A percentile compares a stretch with the other conserved stretches of the same genome.
These are phyloP conservation scores for Serendipita sp. DNA, from an alignment of 1,284 basidiomycete genomes.

Conservation along the genomic window DNA sequence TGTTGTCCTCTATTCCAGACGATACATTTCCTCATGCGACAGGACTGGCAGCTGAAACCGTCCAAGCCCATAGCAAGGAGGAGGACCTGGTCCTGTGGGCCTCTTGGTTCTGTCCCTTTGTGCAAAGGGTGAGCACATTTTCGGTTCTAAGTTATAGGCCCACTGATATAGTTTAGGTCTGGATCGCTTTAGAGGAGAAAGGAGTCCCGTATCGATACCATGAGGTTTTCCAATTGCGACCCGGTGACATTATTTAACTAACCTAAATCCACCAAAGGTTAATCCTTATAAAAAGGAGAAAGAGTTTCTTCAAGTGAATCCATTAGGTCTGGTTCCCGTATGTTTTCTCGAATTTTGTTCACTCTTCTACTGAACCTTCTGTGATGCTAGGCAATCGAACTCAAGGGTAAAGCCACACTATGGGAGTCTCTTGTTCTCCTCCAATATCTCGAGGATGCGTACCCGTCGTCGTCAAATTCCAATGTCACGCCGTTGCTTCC, in stretches of 20 bases:
- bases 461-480: constrained; percentile 15
- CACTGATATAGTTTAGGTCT: constrained; percentile 17
- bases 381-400: constrained; percentile 29
- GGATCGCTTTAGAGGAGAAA: constrained; percentile 54
- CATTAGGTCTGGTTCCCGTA: constrained; percentile 49
- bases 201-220: constrained; percentile 49
- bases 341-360: background rate
- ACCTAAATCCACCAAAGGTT: constrained; percentile 25
- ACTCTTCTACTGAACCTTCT: background rate
- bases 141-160: background rate
- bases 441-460: constrained; percentile 49
- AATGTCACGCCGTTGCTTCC: constrained; percentile 31
- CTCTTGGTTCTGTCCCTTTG: constrained; percentile 60
- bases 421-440: constrained; percentile 46
- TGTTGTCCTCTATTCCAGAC: constrained; percentile 24
- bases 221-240: constrained; percentile 20
- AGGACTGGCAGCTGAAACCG: constrained; percentile 38
- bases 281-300: constrained; percentile 60
- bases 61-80: constrained; percentile 31
- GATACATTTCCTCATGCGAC: constrained; percentile 43
- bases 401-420: constrained; percentile 35
- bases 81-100: constrained; percentile 46
- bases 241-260: background rate
- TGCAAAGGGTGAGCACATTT: constrained; percentile 31
- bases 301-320: constrained; percentile 47